Conservation (phyloP, 2,329 filamentous ascomycete genomes). For the Pyrenochaeta sp. region DNA sequence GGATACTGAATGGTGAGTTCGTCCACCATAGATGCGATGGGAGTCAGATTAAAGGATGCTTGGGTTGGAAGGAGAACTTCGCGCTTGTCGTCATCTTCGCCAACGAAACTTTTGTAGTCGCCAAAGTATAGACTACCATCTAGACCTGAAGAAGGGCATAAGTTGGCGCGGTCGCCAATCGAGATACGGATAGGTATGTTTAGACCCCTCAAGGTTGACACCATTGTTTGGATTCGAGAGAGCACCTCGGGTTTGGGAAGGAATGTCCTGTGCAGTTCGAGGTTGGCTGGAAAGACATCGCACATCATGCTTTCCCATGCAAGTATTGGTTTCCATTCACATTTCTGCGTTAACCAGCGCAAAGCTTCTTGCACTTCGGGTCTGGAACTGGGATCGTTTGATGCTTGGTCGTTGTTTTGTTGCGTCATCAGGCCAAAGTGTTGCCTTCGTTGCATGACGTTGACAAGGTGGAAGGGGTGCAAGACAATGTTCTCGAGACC, state of each 20-base stretch:
- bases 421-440: constrained; percentile 28
- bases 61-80: constrained; percentile 44
- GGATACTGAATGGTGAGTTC: constrained; percentile 49
- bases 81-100: constrained; percentile 30
- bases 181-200: constrained; percentile 45
- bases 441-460: constrained; percentile 40
- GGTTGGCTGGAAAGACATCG: constrained; percentile 47
- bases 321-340: constrained; percentile 44
- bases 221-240: constrained; percentile 41
- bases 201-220: constrained; percentile 35
- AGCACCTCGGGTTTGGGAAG: constrained; percentile 44
- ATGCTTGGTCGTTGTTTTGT: constrained; percentile 18
- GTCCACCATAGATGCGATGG: constrained; percentile 46
- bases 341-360: constrained; percentile 42
- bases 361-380: constrained; percentile 44
- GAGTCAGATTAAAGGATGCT: constrained; percentile 41
- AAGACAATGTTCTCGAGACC: constrained; percentile 39
- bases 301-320: constrained; percentile 49
- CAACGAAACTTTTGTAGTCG: constrained; percentile 43
- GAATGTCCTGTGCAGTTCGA: constrained; percentile 37
- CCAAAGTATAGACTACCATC: constrained; percentile 47
- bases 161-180: constrained; percentile 42
- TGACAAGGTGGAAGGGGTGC: constrained; percentile 47
- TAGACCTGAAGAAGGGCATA: constrained; percentile 34
- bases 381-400: constrained; percentile 37